Base-by-base conservation (phyloP, 768 basidiomycete species). In the Pisolithus sp. region DNA sequence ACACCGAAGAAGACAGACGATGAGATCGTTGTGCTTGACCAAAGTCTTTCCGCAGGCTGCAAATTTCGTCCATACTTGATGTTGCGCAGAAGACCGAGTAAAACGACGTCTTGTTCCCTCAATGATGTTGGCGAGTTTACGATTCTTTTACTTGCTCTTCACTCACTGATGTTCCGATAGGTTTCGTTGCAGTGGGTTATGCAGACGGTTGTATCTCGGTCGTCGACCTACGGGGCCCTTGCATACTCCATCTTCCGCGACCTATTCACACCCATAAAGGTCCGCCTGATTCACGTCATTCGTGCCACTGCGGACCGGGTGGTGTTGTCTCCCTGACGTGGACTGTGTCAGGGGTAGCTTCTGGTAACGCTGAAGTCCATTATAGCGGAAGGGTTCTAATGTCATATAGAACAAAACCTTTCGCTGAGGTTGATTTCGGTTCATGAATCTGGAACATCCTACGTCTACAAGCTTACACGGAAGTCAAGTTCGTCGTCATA, bases 181-280 rank as follows among this genome's bases (percentile, higher is more conserved):
- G 89, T 5, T 91, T 94, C 65, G 66, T 91, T 41, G 89, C 91
- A 2, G 74, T 83, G 3, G 81, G 85, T 3, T 90, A 86, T 63
- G 62, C 66, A 5, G 76, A 79, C 45, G 82, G 81, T 1, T 71
- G 76, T 2, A 51, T 94, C 20, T 68, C 77, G 31, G 69, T 93
- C 30, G 63, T 93, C 17, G 86, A 93, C 60, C 74, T 92, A 76
- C 76, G 89, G 21, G 85, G 81, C 2, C 89, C 90, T 1, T 75
- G 76, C 10, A 76, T 92, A 10, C 68, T 86, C 1, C 74, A 81
- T 24, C 73, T 73, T 57, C 17, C 49, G 15, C 60, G 57, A 15
- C 61, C 66, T 56, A 72, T 62, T 45, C 72, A 63, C 50, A 72
- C 71, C 59, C 63, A 67, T 21, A 76, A 73, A 57, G 73, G 21